These are phyloP conservation scores for Coemansia interrupta DNA, from an alignment of 192 early-diverging fungal species.

Conservation along the genomic window DNA sequence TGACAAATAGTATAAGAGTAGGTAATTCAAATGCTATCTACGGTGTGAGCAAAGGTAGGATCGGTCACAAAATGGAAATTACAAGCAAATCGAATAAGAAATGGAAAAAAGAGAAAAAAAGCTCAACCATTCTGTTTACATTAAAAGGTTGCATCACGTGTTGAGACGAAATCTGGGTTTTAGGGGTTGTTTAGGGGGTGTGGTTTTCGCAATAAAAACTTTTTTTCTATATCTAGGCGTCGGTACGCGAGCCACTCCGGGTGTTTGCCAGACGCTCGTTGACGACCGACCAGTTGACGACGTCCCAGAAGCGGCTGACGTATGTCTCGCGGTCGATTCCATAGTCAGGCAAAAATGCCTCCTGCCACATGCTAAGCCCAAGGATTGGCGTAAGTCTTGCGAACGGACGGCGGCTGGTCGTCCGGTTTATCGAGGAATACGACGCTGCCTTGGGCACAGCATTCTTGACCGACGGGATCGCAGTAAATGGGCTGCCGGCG, in stretches of 20 bases:
- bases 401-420: constrained; percentile 19
- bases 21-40: neutral
- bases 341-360: constrained; percentile 51
- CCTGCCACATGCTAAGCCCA: constrained; percentile 55
- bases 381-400: constrained; percentile 37
- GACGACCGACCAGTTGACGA: constrained; percentile 49
- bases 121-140: too few species aligned
- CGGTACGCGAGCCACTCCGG: constrained; percentile 4
- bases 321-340: constrained; percentile 39
- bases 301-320: constrained; percentile 48
- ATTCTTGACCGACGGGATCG: constrained; percentile 17
- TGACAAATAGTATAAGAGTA: neutral
- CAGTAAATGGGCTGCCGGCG: constrained; percentile 39
- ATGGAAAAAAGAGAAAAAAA: constrained; percentile 1
- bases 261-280: constrained; percentile 33
- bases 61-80: neutral
- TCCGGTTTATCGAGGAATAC: constrained; percentile 25
- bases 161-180: too few species aligned
- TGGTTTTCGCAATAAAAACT: neutral
- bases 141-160: too few species aligned
- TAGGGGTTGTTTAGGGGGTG: too few species aligned
- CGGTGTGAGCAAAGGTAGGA: neutral
- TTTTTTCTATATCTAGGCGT: neutral
- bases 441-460: constrained; percentile 15
- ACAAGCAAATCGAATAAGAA: neutral